Evolutionary conservation across 2,329 filamentous ascomycete species (phyloP), one percentile per base, ranked within the genome.

Genomic region (Colletotrichum incanum): DNA sequence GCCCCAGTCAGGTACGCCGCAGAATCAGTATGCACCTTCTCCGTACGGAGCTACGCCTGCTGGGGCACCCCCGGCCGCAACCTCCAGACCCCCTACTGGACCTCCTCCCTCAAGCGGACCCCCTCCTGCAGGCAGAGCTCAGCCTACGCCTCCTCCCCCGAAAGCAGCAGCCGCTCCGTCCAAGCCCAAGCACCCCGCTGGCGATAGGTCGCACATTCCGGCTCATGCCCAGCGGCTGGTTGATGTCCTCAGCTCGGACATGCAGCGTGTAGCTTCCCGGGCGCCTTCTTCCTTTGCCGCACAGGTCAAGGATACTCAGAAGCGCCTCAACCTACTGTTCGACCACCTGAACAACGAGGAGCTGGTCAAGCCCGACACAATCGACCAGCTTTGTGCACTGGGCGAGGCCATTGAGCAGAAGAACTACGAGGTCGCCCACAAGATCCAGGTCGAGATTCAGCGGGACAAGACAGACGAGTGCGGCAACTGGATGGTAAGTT

Each of bases 321-420:
- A 98, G 84, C 92, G 96, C 37, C 88, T 99, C 71, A 94, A 93
- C 77, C 92, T 98, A 61, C 86, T 99, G n/a, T 98, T 98, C 80
- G 96, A 99, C 79, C 95, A 98, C 81, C 87, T 99, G 58, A 99
- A 98, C 87, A 98, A 98, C 76, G 93, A 95, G 79, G 95, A 98
- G 78, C 86, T 98, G 50, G 87, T 98, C 66, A 93, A 93, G 84
- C 90, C 93, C 1, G 92, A 93, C 78, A 98, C 93, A 0, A 89
- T 95, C 61, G 86, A 90, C 73, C 87, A 92, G 79, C 85, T 95
- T 77, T 86, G 87, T 11, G 85, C 91, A 76, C 84, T 95, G 39
- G 88, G 93, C 11, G 84, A 89, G 74, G 90, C 93, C 34, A 82
- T 97, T 66, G 89, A 93, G 76, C 82, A 85, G 67, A 92, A 90